These are phyloP conservation scores for Saitozyma podzolica DNA, from an alignment of 768 basidiomycete genomes.

Conservation along the genomic window DNA sequence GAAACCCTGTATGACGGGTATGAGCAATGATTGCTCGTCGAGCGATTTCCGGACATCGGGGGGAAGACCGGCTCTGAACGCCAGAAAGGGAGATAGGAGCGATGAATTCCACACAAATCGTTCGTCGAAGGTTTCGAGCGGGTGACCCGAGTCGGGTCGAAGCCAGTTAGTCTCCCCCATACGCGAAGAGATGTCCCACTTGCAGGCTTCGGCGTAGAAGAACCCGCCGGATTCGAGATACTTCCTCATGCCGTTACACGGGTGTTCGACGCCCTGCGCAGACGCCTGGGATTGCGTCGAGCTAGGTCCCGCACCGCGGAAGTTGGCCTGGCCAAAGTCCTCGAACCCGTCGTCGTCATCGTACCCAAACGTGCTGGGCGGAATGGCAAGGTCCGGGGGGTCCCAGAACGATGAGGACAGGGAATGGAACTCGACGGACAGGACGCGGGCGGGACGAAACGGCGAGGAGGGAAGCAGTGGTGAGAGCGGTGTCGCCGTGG, in stretches of 20 bases:
- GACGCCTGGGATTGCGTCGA: constrained; percentile 49
- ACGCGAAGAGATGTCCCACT: constrained; percentile 88
- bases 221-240: constrained; percentile 89
- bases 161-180: constrained; percentile 66
- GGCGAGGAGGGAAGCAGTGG: constrained; percentile 60
- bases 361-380: constrained; percentile 9
- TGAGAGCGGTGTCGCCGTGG: constrained; percentile 68
- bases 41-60: constrained; percentile 68
- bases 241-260: constrained; percentile 83
- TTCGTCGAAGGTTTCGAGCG: constrained; percentile 44
- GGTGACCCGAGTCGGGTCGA: constrained; percentile 55
- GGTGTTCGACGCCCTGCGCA: constrained; percentile 68
- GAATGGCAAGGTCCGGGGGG: constrained; percentile 54
- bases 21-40: constrained; percentile 62
- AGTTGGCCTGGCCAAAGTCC: constrained; percentile 14
- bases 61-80: constrained; percentile 80
- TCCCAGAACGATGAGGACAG: constrained; percentile 84
- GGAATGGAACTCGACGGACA: constrained; percentile 86
- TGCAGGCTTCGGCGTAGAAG: constrained; percentile 79
- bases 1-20: constrained; percentile 91
- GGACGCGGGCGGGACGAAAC: constrained; percentile 68
- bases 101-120: constrained; percentile 88
- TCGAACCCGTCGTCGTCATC: constrained; percentile 25
- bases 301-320: constrained; percentile 40
- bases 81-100: constrained; percentile 78